Percentiles rank a stretch among this genome's conserved stretches.
phyloP scores from a whole-genome alignment of 1,284 basidiomycete species.

The Ganoderma sinense region DNA sequence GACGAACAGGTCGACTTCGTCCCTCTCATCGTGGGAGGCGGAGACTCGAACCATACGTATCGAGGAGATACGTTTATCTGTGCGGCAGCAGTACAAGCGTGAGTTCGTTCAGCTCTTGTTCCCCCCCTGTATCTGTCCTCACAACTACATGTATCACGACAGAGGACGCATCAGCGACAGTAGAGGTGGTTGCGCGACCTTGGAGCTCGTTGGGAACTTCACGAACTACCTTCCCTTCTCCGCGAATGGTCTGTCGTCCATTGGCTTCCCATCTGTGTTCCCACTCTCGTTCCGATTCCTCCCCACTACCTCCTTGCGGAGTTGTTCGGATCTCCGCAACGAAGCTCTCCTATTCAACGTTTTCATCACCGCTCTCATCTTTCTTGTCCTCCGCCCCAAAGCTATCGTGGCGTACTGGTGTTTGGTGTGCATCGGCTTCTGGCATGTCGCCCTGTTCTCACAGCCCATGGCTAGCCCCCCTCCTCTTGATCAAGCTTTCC shows the following conservation, averaged over 20 bases:
- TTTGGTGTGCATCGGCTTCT: slow-evolving; percentile 86
- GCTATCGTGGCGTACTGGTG: slow-evolving; percentile 80
- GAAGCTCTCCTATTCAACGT: slow-evolving; percentile 77
- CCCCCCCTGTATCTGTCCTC: slow-evolving; percentile 3
- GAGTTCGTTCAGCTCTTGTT: slow-evolving; percentile 40
- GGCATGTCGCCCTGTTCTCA: slow-evolving; percentile 86
- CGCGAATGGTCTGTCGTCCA: slow-evolving; percentile 73
- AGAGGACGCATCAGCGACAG: slow-evolving; percentile 74
- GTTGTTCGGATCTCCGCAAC: slow-evolving; percentile 78
- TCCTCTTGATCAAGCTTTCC: slow-evolving; percentile 72
- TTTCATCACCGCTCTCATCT: slow-evolving; percentile 69
- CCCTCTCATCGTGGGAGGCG: slow-evolving; percentile 86
- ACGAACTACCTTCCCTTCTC: slow-evolving; percentile 68
- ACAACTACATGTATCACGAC: slow-evolving; percentile 17
- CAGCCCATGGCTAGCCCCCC: slow-evolving; percentile 79
- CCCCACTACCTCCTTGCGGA: slow-evolving; percentile 50
- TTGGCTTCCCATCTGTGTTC: slow-evolving; percentile 80
- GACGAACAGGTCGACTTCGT: slow-evolving; percentile 68
- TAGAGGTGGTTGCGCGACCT: slow-evolving; percentile 80
- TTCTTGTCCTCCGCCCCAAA: slow-evolving; percentile 77
- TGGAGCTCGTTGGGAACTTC: slow-evolving; percentile 76
- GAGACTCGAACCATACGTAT: slow-evolving; percentile 74
- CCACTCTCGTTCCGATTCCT: slow-evolving; percentile 64
- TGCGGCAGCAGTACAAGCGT: slow-evolving; percentile 86
- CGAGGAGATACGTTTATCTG: slow-evolving; percentile 89